phyloP scores from a whole-genome alignment of 2,329 filamentous ascomycete species.

The Botrytis tulipae region DNA sequence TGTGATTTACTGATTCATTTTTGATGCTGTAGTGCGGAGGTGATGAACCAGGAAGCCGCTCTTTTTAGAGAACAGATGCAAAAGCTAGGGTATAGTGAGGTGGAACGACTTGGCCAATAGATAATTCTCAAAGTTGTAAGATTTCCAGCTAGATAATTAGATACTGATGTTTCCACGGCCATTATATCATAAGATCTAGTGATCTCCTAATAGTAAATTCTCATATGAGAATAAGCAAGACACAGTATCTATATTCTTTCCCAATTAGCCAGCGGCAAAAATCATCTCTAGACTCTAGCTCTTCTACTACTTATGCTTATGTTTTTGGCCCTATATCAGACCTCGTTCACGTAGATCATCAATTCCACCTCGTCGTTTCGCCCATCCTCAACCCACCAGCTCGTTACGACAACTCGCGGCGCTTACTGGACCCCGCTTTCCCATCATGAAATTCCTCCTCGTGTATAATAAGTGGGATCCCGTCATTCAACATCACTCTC shows the following conservation, averaged over 20 bases:
- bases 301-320: too few relatives aligned
- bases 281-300: not conserved
- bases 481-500: not conserved
- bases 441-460: not conserved
- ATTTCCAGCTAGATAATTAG: not conserved
- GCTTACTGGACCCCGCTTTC: not conserved
- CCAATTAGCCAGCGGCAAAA: not conserved
- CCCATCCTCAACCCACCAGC: not conserved
- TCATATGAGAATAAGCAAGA: not conserved
- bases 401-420: not conserved
- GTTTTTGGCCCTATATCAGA: too few relatives aligned
- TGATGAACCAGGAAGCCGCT: slow-evolving; percentile 78
- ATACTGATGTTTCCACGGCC: too few relatives aligned
- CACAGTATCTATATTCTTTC: not conserved
- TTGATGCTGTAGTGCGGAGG: slow-evolving; percentile 50
- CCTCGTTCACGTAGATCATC: not conserved
- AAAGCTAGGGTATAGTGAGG: slow-evolving; percentile 1
- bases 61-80: slow-evolving; percentile 36
- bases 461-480: not conserved
- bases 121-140: not conserved
- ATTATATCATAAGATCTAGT: not conserved
- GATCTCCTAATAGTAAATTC: not conserved
- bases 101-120: not conserved
- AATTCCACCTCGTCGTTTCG: not conserved
- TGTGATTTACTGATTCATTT: not conserved